Base-by-base conservation (phyloP, 2,329 filamentous ascomycete genomes). In the Eutypella sp. region DNA sequence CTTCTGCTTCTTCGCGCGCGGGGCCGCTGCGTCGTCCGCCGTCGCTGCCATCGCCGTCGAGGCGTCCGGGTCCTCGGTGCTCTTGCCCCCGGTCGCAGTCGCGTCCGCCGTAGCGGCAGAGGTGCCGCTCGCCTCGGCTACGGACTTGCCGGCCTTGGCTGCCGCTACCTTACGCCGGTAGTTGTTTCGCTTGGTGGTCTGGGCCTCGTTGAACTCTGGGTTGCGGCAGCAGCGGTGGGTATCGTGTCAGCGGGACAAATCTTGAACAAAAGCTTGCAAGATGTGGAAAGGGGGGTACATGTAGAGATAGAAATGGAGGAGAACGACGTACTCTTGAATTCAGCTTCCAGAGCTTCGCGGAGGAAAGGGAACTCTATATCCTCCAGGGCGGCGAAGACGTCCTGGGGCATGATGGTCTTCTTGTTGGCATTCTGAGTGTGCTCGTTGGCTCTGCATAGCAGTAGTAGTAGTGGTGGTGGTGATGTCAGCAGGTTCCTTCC, bases 351-450 rank as follows among this genome's bases (percentile, higher is more conserved):
- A 27, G 81, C 74, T 46, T 72, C 72, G 13, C 79, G 78, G 46
- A 89, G 71, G 61, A 91, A 90, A n/a, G 74, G 75, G 41, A 88
- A 88, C 63, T 92, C 88, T 40, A 84, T 78, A 31, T 88, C 84
- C n/a, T 86, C 81, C 40, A 93, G 74, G 0, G 87, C 87, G 41
- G 82, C 81, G 59, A 91, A 82, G 34, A 93, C 85, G 61, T 92
- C 87, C 34, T 77, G 75, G 0, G 87, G 85, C 57, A 81, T 77
- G 56, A 93, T 85, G 0, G 87, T 92, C 70, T 91, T 91, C 63
- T 89, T 87, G 62, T 78, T 79, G n/a, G 76, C 75, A 41, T 69
- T 69, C 43, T 75, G 65, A 6, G 87, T 87, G 57, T 82, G 75
- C 56, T 89, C 84, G 57, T 89, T 89, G 38, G 88, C 85, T 50